These are phyloP conservation scores for Claviceps lovelessii DNA, from an alignment of 2,329 filamentous ascomycete species.

Conservation along the genomic window DNA sequence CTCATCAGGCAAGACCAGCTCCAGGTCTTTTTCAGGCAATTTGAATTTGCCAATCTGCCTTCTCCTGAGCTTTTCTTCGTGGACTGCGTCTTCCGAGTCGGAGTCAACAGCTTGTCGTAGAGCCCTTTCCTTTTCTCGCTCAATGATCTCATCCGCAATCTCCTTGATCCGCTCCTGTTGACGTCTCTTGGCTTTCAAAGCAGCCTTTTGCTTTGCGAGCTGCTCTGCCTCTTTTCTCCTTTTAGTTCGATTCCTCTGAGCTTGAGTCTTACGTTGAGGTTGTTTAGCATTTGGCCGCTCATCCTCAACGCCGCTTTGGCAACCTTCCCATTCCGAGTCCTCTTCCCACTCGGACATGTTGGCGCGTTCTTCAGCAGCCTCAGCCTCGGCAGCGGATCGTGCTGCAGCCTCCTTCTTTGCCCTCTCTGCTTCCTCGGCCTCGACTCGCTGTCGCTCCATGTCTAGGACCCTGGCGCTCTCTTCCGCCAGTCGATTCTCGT, in stretches of 20 bases:
- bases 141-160: constrained; percentile 48
- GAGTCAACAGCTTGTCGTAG: constrained; percentile 27
- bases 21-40: constrained; percentile 64
- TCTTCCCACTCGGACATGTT: constrained; percentile 63
- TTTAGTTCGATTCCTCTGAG: constrained; percentile 77
- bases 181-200: constrained; percentile 56
- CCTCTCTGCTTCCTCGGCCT: constrained; percentile 50
- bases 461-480: constrained; percentile 70
- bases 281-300: constrained; percentile 48
- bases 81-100: constrained; percentile 40
- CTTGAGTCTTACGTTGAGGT: constrained; percentile 70
- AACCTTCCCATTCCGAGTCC: constrained; percentile 82
- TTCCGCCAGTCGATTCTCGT: constrained; percentile 57
- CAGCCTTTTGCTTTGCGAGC: constrained; percentile 57
- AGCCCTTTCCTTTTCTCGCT: constrained; percentile 38
- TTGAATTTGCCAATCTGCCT: constrained; percentile 59
- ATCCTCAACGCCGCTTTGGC: constrained; percentile 69
- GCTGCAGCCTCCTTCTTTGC: constrained; percentile 54
- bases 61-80: constrained; percentile 52
- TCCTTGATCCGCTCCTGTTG: constrained; percentile 60
- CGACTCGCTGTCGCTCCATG: constrained; percentile 60
- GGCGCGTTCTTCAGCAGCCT: constrained; percentile 54
- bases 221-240: constrained; percentile 78
- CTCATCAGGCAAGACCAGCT: constrained; percentile 72
- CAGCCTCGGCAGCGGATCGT: constrained; percentile 56